These are phyloP conservation scores for Stenogyne calaminthoides DNA, from an alignment of 305 asterid species.

Conservation along the genomic window DNA sequence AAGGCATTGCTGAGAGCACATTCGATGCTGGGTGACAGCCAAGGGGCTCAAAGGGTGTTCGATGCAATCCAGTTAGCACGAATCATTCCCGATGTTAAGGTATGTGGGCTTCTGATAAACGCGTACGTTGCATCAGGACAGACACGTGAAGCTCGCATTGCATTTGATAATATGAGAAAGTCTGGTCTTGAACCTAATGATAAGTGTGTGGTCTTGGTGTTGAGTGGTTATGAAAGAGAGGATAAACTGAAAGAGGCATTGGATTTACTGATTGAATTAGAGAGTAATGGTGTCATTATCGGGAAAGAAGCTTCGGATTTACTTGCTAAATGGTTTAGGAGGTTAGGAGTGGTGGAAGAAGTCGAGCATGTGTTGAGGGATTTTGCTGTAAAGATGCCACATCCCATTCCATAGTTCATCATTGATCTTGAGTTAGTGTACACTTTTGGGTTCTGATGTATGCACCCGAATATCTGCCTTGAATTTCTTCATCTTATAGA, in stretches of 20 bases:
- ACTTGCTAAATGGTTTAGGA: conserved; percentile 66
- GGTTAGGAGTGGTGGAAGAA: conserved; percentile 81
- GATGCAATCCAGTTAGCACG: conserved; percentile 82
- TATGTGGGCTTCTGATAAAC: conserved; percentile 80
- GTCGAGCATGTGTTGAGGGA: conserved; percentile 70
- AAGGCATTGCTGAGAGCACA: conserved; percentile 81
- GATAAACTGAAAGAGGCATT: conserved; percentile 63
- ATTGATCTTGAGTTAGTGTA: background rate
- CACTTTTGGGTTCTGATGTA: too few species aligned
- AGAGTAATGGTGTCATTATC: conserved; percentile 46
- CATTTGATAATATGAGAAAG: conserved; percentile 65
- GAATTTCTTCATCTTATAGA: too few species aligned
- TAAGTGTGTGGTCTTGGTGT: conserved; percentile 68
- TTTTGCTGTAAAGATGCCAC: conserved; percentile 31
- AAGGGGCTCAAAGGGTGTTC: conserved; percentile 78
- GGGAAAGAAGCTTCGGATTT: conserved; percentile 68
- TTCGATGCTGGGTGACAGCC: conserved; percentile 70
- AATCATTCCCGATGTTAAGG: conserved; percentile 66
- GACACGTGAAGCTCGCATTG: conserved; percentile 60
- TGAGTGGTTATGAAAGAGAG: conserved; percentile 67
- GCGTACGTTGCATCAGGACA: conserved; percentile 67
- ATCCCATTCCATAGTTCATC: conserved; percentile 23
- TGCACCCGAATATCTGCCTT: too few species aligned
- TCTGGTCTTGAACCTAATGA: conserved; percentile 72
- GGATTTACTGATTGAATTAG: conserved; percentile 59